Conservation (phyloP, 495 filamentous ascomycete species). For the Tuber brumale region DNA sequence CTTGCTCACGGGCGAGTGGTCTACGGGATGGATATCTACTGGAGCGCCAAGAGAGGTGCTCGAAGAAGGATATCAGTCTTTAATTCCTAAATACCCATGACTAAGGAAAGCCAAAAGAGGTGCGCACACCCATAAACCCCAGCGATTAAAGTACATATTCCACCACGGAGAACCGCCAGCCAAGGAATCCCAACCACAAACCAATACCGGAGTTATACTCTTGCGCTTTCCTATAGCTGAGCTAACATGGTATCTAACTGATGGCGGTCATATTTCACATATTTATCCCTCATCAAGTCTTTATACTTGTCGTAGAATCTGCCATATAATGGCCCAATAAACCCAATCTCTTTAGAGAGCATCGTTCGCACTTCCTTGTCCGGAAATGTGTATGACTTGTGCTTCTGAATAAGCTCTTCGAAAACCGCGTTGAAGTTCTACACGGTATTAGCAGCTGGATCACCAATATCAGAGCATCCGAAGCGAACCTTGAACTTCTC, state of each 20-base stretch:
- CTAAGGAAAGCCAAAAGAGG: neutral
- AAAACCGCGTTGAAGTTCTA: slow-evolving; percentile 79
- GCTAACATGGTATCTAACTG: slow-evolving; percentile 52
- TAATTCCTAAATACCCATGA: neutral
- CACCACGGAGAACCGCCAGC: neutral
- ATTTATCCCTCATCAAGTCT: slow-evolving; percentile 95
- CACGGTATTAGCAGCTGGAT: slow-evolving; percentile 11
- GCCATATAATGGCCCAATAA: slow-evolving; percentile 88
- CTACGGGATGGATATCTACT: neutral
- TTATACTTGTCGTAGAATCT: slow-evolving; percentile 97
- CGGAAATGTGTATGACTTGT: slow-evolving; percentile 68
- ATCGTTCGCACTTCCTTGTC: slow-evolving; percentile 78
- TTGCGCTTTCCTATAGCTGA: slow-evolving; percentile 22
- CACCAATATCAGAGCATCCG: neutral
- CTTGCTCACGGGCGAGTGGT: neutral
- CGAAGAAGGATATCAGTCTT: neutral
- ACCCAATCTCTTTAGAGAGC: slow-evolving; percentile 71
- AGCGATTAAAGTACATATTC: neutral
- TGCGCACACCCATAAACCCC: neutral
- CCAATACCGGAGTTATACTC: neutral
- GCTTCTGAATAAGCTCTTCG: slow-evolving; percentile 73
- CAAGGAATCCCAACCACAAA: neutral
- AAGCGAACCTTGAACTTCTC: slow-evolving; percentile 68
- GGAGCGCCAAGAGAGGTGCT: neutral
- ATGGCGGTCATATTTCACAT: slow-evolving; percentile 91